These are phyloP conservation scores for Entomortierella chlamydospora DNA, from an alignment of 192 early-diverging fungal species.

Conservation along the genomic window DNA sequence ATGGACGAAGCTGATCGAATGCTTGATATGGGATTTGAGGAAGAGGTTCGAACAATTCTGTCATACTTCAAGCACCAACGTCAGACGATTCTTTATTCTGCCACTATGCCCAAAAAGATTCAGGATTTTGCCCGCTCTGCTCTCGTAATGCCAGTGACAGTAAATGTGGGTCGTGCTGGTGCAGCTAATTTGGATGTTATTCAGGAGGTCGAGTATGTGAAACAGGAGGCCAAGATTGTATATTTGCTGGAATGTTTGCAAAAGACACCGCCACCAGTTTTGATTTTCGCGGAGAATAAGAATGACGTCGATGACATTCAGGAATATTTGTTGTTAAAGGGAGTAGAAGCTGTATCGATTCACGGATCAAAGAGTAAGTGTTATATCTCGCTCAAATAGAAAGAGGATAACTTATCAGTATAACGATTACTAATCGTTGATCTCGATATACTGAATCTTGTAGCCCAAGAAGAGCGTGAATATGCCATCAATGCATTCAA, in stretches of 20 bases:
- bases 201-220: slow-evolving; percentile 98
- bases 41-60: slow-evolving; percentile 95
- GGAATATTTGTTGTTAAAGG: slow-evolving; percentile 94
- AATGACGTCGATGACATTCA: slow-evolving; percentile 99
- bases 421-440: too few relatives aligned
- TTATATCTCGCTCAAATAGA: not conserved
- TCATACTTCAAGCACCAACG: slow-evolving; percentile 96
- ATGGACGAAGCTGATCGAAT: slow-evolving; percentile 99
- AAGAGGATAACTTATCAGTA: too few relatives aligned
- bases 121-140: slow-evolving; percentile 95
- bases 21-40: slow-evolving; percentile 99
- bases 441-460: not conserved
- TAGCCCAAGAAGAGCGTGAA: slow-evolving; percentile 96
- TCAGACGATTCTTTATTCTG: slow-evolving; percentile 96
- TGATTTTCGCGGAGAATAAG: slow-evolving; percentile 99
- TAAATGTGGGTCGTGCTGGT: slow-evolving; percentile 98
- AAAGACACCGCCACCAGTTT: slow-evolving; percentile 94
- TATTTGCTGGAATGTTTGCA: slow-evolving; percentile 96
- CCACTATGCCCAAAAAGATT: slow-evolving; percentile 99
- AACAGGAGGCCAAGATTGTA: slow-evolving; percentile 94
- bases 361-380: slow-evolving; percentile 91
- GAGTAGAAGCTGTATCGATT: slow-evolving; percentile 93
- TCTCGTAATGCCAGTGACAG: slow-evolving; percentile 88
- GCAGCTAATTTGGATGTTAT: slow-evolving; percentile 97
- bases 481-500: slow-evolving; percentile 95